Base-by-base conservation (phyloP, 2,329 filamentous ascomycete species). In the Diplodia mutila region DNA sequence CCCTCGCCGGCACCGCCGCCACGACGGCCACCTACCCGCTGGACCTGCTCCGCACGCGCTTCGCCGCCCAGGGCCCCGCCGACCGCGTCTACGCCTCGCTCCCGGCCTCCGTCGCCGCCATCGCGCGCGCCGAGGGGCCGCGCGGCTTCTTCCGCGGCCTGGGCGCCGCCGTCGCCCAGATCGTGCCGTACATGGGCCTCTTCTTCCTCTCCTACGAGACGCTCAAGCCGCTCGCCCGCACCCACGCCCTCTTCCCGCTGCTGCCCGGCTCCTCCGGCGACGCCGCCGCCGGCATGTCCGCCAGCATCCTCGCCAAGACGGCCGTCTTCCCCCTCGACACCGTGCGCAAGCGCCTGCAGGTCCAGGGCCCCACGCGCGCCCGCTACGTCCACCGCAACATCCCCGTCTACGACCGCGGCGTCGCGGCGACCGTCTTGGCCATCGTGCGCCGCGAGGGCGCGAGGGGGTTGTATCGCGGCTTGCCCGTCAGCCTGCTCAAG, bases 131-230 rank as follows among this genome's bases (percentile, higher is more conserved):
- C 69, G 95, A 99, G 81, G 95, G 95, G 0, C 73, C 81, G 0
- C 78, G 79, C 4, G 95, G 95, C 0, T 98, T 97, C 81, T 99
- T 97, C 79, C 91, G 93, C 59, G 95, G 95, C 3, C 83, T 97
- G 39, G 86, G 86, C 1, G 94, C 94, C 1, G 93, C 90, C 0
- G 83, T 98, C 25, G 90, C 85, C 29, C 94, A 97, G 81, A 95
- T 98, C 59, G 88, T 97, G 11, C 95, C 95, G 2, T 97, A 94
- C 78, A 99, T 99, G 95, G 95, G 95, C 16, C 84, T 97, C 2
- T 98, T 99, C 82, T 99, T 99, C 80, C 87, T 91, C 39, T 86
- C 89, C 49, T 99, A 98, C 81, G 95, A 99, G 79, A 84, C 85
- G 11, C 81, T 97, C 61, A 84, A 84, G 72, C 81, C 81, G 2